phyloP scores from a whole-genome alignment of 768 basidiomycete genomes.

The Termitomyces sp. region DNA sequence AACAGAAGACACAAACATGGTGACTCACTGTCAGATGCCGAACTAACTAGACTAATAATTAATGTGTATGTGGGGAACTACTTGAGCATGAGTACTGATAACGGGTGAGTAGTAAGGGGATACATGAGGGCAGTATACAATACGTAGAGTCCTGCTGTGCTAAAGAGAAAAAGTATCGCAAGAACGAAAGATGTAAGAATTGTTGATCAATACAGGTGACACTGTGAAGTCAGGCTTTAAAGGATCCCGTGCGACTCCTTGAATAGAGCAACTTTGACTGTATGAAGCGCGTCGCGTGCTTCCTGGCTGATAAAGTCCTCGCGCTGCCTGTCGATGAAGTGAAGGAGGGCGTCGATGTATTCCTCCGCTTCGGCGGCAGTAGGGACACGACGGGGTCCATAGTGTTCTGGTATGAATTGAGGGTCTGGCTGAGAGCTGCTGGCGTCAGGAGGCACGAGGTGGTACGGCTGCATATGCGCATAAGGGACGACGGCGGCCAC shows the following conservation, averaged over 20 bases:
- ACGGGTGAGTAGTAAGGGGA: not conserved
- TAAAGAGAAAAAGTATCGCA: not conserved
- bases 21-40: not conserved
- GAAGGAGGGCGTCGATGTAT: constrained; percentile 47
- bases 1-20: too few relatives aligned
- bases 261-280: constrained; percentile 49
- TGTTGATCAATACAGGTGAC: not conserved
- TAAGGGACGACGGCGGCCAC: not conserved
- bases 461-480: not conserved
- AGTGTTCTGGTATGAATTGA: not conserved
- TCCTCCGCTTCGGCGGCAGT: constrained; percentile 46
- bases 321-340: constrained; percentile 38
- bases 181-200: not conserved
- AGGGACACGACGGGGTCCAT: constrained; percentile 17
- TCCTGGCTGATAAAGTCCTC: constrained; percentile 21
- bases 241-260: not conserved
- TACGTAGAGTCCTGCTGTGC: not conserved
- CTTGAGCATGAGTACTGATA: not conserved
- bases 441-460: not conserved
- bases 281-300: constrained; percentile 35
- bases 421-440: not conserved
- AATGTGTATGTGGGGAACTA: not conserved
- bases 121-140: constrained; percentile 1
- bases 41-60: not conserved
- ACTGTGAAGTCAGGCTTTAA: not conserved